These are phyloP conservation scores for Globisporangium spinosum DNA, from an alignment of 352 stramenopile genomes.

Conservation along the genomic window DNA sequence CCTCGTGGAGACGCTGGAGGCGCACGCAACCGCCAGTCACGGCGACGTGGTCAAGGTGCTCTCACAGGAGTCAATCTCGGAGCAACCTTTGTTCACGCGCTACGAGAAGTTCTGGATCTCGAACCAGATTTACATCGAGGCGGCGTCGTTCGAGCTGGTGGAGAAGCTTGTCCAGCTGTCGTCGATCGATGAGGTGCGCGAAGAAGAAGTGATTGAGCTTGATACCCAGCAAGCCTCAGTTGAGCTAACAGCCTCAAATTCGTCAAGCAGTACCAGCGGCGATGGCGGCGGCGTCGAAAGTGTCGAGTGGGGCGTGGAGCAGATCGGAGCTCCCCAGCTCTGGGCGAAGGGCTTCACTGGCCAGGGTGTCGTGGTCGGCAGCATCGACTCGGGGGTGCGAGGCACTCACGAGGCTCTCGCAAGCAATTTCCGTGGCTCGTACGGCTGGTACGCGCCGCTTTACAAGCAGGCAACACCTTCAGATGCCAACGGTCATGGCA, in stretches of 20 bases:
- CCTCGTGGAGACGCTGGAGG: too few species aligned
- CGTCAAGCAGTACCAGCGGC: too few species aligned
- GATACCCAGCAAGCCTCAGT: background rate
- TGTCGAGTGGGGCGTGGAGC: slow-evolving; percentile 17
- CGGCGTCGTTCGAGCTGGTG: slow-evolving; percentile 22
- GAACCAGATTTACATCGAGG: slow-evolving; percentile 27
- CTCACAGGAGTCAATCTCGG: slow-evolving; percentile 6
- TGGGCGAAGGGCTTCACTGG: slow-evolving; percentile 16
- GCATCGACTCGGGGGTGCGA: slow-evolving; percentile 21
- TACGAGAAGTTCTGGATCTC: slow-evolving; percentile 30
- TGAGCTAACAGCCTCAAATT: too few species aligned
- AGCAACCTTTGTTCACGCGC: slow-evolving; percentile 15
- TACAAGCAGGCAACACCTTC: slow-evolving; percentile 14
- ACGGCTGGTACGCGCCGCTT: slow-evolving; percentile 21
- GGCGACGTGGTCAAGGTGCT: slow-evolving; percentile 15
- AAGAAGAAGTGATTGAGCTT: slow-evolving; percentile 11
- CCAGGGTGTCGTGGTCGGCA: slow-evolving; percentile 17
- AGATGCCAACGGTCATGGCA: slow-evolving; percentile 17
- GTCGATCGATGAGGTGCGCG: slow-evolving; percentile 16
- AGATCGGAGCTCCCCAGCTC: slow-evolving; percentile 11
- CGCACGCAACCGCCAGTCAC: background rate
- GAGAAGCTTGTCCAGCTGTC: slow-evolving; percentile 21
- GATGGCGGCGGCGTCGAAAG: too few species aligned
- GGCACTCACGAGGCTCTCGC: slow-evolving; percentile 13
- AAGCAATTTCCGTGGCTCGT: slow-evolving; percentile 9